Evolutionary conservation across 192 early-diverging fungal species (phyloP), one percentile per base, ranked within the genome.

Genomic region (Coemansia sp.): DNA sequence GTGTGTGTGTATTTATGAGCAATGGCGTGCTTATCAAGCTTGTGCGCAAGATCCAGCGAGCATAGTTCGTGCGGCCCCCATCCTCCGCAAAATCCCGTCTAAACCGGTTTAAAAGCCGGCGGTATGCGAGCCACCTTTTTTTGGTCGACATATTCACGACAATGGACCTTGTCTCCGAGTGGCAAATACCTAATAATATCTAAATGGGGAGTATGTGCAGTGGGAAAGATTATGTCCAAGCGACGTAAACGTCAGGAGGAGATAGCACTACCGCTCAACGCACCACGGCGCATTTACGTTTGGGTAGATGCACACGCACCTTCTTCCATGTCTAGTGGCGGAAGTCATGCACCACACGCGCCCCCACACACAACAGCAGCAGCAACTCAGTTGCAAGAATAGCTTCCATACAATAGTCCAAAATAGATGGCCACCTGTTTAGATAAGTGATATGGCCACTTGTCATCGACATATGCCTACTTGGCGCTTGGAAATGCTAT

Each of bases 101-200:
- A 12, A 62, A 62, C 61, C 34, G 61, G 61, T 62, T 62, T 40
- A 5, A 22, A 20, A 12, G 20, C 20, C 1, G 60, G 34, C 34
- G 34, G 8, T 8, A 62, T 62, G 60, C 60, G 60, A 62, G 33
- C 60, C 31, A 62, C 60, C 29, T 10, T 57, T 57, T 15, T 57
- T 38, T 38, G 0, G 27, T 31, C 31, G 9, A 62, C 60, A 62
- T 11, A 33, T 9, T 22, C 36, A 39, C 60, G 29, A 36, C 57
- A 58, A 58, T 58, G 29, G 16, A 22, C 22, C 38, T 40, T 62
- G 61, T 62, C 61, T 18, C 39, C 39, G 61, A 62, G 38, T 40
- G 36, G 61, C 61, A 62, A 62, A 40, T 16, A n/a, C 38, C 61
- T 62, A 62, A 62, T 62, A 62, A 62, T 62, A 62, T 41, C 34